phyloP scores from a whole-genome alignment of 192 early-diverging fungal genomes.

The Pecoramyces ruminantium region DNA sequence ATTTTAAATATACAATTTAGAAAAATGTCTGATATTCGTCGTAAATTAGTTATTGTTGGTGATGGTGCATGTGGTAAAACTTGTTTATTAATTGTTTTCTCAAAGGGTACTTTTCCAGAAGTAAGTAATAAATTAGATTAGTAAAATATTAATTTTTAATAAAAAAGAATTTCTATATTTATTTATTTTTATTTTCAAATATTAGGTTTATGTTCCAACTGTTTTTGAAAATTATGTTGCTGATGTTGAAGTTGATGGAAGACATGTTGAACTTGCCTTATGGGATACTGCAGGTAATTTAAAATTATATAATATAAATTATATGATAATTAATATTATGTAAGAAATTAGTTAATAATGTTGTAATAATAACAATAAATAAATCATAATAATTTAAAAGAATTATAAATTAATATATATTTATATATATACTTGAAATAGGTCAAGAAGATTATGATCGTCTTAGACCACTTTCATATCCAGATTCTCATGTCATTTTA shows the following conservation, averaged over 20 bases:
- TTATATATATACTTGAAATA: neutral
- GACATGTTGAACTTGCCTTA: slow-evolving; percentile 65
- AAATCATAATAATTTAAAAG: neutral
- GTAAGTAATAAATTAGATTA: slow-evolving; percentile 11
- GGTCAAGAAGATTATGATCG: slow-evolving; percentile 95
- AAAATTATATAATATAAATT: neutral
- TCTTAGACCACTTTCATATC: slow-evolving; percentile 76
- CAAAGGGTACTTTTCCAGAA: slow-evolving; percentile 68
- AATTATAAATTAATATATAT: neutral
- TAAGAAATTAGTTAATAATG: no score
- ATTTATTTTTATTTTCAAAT: no score
- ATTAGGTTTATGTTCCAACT: slow-evolving; percentile 42
- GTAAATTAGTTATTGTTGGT: slow-evolving; percentile 81
- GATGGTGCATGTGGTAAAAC: slow-evolving; percentile 90
- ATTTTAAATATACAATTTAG: no score
- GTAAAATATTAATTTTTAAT: neutral
- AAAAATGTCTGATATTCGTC: slow-evolving; percentile 43
- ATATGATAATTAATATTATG: no score
- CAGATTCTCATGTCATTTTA: slow-evolving; percentile 80
- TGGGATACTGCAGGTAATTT: slow-evolving; percentile 78
- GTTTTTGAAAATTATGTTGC: slow-evolving; percentile 87
- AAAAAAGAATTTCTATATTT: slow-evolving; percentile 21
- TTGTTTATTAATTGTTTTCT: slow-evolving; percentile 69
- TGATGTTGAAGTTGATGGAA: slow-evolving; percentile 73
- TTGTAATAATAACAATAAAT: no score